Percentiles rank a stretch among this genome's conserved stretches.
These are phyloP conservation scores for Debaryomyces prosopidis DNA, from an alignment of 805 yeast species.

Conservation along the genomic window DNA sequence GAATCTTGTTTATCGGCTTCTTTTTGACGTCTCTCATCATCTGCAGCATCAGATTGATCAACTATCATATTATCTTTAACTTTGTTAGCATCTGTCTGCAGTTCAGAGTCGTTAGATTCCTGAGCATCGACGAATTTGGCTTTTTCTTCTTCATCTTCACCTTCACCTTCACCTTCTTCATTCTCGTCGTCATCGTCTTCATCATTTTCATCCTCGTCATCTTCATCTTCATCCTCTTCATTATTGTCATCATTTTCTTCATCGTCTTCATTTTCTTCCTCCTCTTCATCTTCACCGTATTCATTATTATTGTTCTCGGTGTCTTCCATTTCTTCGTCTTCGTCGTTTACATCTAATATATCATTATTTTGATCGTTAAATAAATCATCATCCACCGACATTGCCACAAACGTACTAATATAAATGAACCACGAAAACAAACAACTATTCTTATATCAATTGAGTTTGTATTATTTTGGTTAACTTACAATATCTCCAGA, in stretches of 20 bases:
- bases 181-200: conserved; percentile 11
- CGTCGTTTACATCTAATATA: conserved; percentile 17
- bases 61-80: conserved; percentile 8
- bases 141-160: conserved; percentile 8
- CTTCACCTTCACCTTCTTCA: conserved; percentile 9
- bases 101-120: conserved; percentile 5
- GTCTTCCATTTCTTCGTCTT: conserved; percentile 19
- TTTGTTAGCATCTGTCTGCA: conserved; percentile 4
- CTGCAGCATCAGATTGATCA: conserved; percentile 6
- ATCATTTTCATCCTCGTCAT: conserved; percentile 14
- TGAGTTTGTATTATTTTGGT: not conserved
- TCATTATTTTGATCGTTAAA: conserved; percentile 20
- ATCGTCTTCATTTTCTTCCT: conserved; percentile 17
- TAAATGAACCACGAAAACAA: no score
- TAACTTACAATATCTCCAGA: not conserved
- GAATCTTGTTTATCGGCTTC: conserved; percentile 3
- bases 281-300: conserved; percentile 18
- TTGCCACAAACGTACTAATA: conserved; percentile 9
- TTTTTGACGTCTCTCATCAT: conserved; percentile 1
- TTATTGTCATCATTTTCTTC: conserved; percentile 16
- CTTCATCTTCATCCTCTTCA: conserved; percentile 13
- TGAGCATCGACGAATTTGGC: conserved; percentile 5
- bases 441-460: not conserved
- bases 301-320: conserved; percentile 23
- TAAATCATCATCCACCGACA: conserved; percentile 28